Evolutionary conservation across 352 stramenopile genomes (phyloP).

Genomic region (Phytophthora cryptogea): DNA sequence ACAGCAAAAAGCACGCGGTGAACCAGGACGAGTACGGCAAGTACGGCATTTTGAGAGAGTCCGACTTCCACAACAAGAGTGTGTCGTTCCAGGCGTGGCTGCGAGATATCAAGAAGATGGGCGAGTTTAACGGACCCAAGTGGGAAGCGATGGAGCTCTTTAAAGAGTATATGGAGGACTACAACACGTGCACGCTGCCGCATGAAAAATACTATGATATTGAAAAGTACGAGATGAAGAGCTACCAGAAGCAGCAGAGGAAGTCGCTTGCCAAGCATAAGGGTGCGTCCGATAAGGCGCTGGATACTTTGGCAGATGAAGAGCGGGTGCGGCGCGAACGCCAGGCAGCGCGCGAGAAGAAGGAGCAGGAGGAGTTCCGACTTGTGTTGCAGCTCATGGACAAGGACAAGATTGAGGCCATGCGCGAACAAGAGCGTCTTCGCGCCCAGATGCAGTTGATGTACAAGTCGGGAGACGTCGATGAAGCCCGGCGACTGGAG

Average conservation of each 20-base stretch:
- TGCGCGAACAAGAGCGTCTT: constrained; percentile 85
- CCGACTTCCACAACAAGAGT: constrained; percentile 91
- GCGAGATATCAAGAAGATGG: constrained; percentile 92
- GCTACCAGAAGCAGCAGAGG: constrained; percentile 88
- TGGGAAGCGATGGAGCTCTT: constrained; percentile 91
- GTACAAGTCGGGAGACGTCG: constrained; percentile 90
- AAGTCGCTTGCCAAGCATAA: constrained; percentile 47
- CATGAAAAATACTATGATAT: constrained; percentile 98
- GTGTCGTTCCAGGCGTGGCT: constrained; percentile 96
- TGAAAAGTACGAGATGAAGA: constrained; percentile 96
- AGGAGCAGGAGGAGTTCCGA: constrained; percentile 77
- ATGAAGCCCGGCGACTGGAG: constrained; percentile 84
- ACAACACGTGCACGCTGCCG: constrained; percentile 97
- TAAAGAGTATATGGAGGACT: constrained; percentile 96
- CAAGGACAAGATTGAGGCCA: constrained; percentile 85
- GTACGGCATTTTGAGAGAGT: constrained; percentile 95
- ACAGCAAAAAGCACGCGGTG: constrained; percentile 54
- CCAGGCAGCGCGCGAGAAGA: constrained; percentile 49
- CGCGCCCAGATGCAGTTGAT: constrained; percentile 89
- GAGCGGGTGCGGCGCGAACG: constrained; percentile 69
- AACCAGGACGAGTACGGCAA: constrained; percentile 95
- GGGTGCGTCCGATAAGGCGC: constrained; percentile 13
- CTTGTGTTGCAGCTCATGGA: constrained; percentile 85
- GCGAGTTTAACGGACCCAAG: constrained; percentile 85
- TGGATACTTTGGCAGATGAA: constrained; percentile 52